These are phyloP conservation scores for Nigrograna mackinnonii DNA, from an alignment of 2,329 filamentous ascomycete genomes.

Conservation along the genomic window DNA sequence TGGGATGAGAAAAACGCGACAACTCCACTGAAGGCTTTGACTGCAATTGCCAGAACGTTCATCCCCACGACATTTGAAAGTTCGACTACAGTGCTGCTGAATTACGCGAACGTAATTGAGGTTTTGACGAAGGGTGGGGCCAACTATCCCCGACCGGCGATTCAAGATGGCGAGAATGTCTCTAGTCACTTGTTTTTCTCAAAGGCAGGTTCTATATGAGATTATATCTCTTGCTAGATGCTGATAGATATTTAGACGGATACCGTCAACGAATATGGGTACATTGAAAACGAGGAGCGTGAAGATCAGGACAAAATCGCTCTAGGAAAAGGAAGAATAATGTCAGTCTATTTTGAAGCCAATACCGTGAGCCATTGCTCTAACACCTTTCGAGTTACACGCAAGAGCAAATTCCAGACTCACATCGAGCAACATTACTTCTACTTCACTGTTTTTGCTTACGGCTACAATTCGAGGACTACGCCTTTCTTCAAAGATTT, in stretches of 20 bases:
- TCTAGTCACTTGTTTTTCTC: background rate
- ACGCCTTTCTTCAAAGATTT: background rate
- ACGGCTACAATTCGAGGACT: constrained; percentile 1
- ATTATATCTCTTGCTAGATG: too few species aligned
- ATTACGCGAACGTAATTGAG: background rate
- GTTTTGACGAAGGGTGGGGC: background rate
- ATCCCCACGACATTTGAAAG: background rate
- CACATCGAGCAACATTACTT: background rate
- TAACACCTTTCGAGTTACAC: too few species aligned
- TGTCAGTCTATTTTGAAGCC: too few species aligned
- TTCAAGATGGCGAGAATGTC: background rate
- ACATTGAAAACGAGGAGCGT: too few species aligned
- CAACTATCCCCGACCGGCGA: background rate
- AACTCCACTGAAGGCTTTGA: constrained; percentile 1
- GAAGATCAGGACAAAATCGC: too few species aligned
- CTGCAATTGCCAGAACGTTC: background rate
- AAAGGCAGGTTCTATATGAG: too few species aligned
- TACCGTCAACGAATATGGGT: too few species aligned
- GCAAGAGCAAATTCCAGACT: too few species aligned
- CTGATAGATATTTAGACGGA: too few species aligned
- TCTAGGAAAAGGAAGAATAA: too few species aligned
- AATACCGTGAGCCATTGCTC: too few species aligned
- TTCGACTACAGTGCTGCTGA: too few species aligned
- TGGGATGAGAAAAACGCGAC: constrained; percentile 2
- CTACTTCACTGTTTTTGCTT: background rate